A percentile compares a stretch with the other conserved stretches of the same genome.
Conservation (phyloP, 768 basidiomycete species). For the Xerocomellus amylosporus region DNA sequence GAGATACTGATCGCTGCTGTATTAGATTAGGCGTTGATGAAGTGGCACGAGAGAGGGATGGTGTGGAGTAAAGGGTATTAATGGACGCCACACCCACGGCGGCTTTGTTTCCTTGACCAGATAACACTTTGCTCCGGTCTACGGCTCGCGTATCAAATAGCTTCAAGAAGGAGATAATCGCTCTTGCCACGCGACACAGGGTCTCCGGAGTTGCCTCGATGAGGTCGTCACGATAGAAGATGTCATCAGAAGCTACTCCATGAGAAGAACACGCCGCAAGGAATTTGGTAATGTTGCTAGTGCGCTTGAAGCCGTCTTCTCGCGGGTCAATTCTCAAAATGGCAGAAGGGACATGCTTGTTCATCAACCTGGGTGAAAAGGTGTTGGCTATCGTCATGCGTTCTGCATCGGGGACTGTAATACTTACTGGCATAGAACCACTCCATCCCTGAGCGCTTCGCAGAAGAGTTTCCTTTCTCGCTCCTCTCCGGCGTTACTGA, state of each 20-base stretch:
- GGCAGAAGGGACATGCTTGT: constrained; percentile 64
- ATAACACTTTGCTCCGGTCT: constrained; percentile 45
- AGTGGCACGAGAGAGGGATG: constrained; percentile 41
- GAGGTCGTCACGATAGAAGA: constrained; percentile 69
- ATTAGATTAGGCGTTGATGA: constrained; percentile 63
- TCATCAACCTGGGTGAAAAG: constrained; percentile 57
- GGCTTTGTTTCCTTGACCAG: constrained; percentile 37
- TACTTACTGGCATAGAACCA: constrained; percentile 86
- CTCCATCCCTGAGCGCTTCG: constrained; percentile 80
- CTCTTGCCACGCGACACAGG: constrained; percentile 68
- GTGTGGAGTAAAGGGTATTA: constrained; percentile 36
- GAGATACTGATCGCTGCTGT: constrained; percentile 39
- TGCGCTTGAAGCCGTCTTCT: constrained; percentile 63
- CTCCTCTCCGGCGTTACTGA: constrained; percentile 62
- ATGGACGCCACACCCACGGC: constrained; percentile 26
- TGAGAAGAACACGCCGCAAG: constrained; percentile 70
- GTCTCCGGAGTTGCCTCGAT: constrained; percentile 57
- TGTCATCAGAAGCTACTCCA: constrained; percentile 58
- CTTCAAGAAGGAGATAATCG: constrained; percentile 67
- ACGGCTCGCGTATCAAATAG: constrained; percentile 54
- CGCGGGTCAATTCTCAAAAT: constrained; percentile 62
- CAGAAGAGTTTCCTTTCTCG: constrained; percentile 69
- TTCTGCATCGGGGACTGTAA: constrained; percentile 8
- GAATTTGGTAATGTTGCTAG: constrained; percentile 75
- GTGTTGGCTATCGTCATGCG: constrained; percentile 1